Percentiles rank a stretch among this genome's conserved stretches.
phyloP scores from a whole-genome alignment of 2,329 filamentous ascomycete species.

The Fusarium piperis region DNA sequence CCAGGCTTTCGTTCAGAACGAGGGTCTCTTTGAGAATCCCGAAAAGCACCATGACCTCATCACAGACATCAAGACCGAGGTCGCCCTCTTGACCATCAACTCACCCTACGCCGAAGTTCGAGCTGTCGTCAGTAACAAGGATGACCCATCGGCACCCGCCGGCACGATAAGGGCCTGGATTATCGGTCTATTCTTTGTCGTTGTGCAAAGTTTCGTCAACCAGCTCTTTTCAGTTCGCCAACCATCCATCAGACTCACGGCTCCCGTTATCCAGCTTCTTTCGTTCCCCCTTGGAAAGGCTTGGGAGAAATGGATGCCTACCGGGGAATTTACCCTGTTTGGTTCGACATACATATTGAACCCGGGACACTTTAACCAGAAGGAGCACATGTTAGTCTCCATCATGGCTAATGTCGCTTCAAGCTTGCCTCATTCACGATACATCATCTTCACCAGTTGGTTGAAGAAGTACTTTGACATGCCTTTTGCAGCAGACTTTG shows the following conservation, averaged over 20 bases:
- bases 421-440: slow-evolving; percentile 33
- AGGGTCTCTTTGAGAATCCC: slow-evolving; percentile 45
- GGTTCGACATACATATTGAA: slow-evolving; percentile 58
- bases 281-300: slow-evolving; percentile 58
- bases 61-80: slow-evolving; percentile 62
- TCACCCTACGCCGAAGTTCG: slow-evolving; percentile 66
- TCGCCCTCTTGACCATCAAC: slow-evolving; percentile 61
- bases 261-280: slow-evolving; percentile 64
- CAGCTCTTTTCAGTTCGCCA: slow-evolving; percentile 65
- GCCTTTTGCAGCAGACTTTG: slow-evolving; percentile 33
- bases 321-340: slow-evolving; percentile 55
- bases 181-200: slow-evolving; percentile 59
- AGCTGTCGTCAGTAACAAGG: slow-evolving; percentile 64
- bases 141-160: slow-evolving; percentile 60
- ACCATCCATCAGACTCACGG: slow-evolving; percentile 59
- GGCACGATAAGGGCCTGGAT: slow-evolving; percentile 63
- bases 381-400: slow-evolving; percentile 69
- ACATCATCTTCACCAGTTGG: slow-evolving; percentile 35
- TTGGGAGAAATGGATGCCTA: slow-evolving; percentile 55
- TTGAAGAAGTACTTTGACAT: slow-evolving; percentile 37
- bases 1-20: slow-evolving; percentile 27
- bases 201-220: slow-evolving; percentile 59
- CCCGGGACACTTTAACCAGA: slow-evolving; percentile 64
- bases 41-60: slow-evolving; percentile 55
- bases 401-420: slow-evolving; percentile 54